Conservation (phyloP, 139 green algal genomes). For the Closterium sp. region DNA sequence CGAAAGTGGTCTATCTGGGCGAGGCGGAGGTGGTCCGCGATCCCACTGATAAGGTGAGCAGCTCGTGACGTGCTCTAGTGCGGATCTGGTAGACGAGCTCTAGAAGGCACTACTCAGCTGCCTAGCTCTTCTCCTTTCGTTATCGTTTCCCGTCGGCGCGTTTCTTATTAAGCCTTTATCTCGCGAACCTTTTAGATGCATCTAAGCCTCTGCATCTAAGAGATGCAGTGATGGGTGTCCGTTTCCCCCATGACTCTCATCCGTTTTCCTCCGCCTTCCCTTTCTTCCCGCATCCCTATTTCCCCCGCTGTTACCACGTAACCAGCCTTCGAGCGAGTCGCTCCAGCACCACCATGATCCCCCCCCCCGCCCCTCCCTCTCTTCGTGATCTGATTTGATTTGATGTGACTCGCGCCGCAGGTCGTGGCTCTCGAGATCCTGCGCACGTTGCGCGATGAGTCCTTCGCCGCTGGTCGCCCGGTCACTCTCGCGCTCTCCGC, state of each 20-base stretch:
- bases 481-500: conserved; percentile 19
- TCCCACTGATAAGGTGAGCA: conserved; percentile 34
- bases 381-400: background rate
- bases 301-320: background rate
- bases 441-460: conserved; percentile 25
- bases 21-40: conserved; percentile 35
- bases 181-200: too few species aligned
- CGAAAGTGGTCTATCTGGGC: conserved; percentile 36
- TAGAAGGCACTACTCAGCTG: too few species aligned
- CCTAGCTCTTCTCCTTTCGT: too few species aligned
- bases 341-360: background rate
- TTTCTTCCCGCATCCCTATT: background rate
- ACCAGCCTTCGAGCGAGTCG: too few species aligned
- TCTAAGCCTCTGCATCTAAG: too few species aligned
- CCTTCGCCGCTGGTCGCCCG: background rate
- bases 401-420: background rate
- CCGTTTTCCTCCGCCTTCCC: background rate
- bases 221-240: too few species aligned
- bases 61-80: too few species aligned
- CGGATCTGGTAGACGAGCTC: background rate
- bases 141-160: too few species aligned
- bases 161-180: too few species aligned
- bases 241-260: too few species aligned
- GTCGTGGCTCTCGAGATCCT: conserved; percentile 39
- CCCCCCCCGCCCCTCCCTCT: background rate